Evolutionary conservation across 2,329 filamentous ascomycete genomes (phyloP), one percentile per base, ranked within the genome.

Genomic region (Fusarium protoensiforme): DNA sequence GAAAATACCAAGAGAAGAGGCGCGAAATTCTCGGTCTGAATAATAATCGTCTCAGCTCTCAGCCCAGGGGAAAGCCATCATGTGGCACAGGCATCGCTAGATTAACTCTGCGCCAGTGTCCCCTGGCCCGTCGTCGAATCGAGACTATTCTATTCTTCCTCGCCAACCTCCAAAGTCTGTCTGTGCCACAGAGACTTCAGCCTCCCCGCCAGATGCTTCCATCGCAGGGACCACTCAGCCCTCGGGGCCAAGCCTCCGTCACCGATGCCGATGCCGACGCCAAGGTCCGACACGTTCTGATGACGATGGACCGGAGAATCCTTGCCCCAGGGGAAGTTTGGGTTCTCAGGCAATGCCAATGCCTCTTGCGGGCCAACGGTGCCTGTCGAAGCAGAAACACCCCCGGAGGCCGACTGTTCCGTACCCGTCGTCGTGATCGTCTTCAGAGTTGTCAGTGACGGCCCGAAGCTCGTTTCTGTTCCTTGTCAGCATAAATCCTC

Each of bases 281-380:
- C 67, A 5, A 79, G 72, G n/a, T 73, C 71, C 9, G 75, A 76
- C 56, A 78, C 73, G 61, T 80, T 79, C 33, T 79, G 78, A 58
- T 83, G 80, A 7, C 81, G 81, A 67, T 84, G 81, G 36, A 80
- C 65, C 1, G 81, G 81, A 39, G 78, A 81, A 68, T 79, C 76
- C 33, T 79, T 80, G 13, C 81, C 82, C 82, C 82, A 83, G 2
- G 82, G 82, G 29, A 77, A 83, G 65, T 81, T 80, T 18, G 79
- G 76, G 33, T 81, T 79, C 3, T 75, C 71, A 7, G 81, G 78
- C 35, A 81, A 64, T 10, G 67, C 51, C 36, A 51, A 51, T 29
- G 46, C 14, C 8, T 73, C 68, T 22, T 72, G 67, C 16, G 69
- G 24, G n/a, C 43, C 33, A 3, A 65, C 64, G 38, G 59, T 69